A percentile compares a stretch with the other conserved stretches of the same genome.
Evolutionary conservation across 2,329 filamentous ascomycete species (phyloP).

Genomic region (Colletotrichum sp.): DNA sequence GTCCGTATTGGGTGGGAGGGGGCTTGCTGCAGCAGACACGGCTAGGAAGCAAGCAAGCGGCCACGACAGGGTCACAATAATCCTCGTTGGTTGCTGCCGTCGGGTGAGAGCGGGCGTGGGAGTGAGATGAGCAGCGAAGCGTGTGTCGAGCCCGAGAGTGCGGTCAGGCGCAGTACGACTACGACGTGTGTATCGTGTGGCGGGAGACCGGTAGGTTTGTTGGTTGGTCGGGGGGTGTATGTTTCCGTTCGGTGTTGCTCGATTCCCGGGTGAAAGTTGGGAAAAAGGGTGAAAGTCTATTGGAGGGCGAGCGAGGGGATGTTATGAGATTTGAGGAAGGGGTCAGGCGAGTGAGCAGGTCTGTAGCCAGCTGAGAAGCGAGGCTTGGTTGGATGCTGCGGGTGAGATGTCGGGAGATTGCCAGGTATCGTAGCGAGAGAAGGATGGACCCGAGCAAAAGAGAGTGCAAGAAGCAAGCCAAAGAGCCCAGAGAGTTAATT

Average conservation of each 20-base stretch:
- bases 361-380: neutral
- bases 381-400: neutral
- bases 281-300: constrained; percentile 19
- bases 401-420: neutral
- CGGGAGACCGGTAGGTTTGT: neutral
- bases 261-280: neutral
- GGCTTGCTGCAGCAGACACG: constrained; percentile 16
- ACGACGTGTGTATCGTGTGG: neutral
- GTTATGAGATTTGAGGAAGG: neutral
- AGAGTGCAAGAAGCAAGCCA: constrained; percentile 1
- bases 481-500: constrained; percentile 8
- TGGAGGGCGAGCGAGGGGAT: constrained; percentile 13
- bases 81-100: neutral
- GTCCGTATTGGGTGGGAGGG: constrained; percentile 9
- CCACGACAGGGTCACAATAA: neutral
- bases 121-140: neutral
- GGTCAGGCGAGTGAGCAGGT: neutral
- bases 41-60: constrained; percentile 7
- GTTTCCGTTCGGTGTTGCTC: neutral
- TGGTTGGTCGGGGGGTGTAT: neutral
- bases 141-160: neutral
- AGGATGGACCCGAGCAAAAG: neutral
- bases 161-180: constrained; percentile 3
- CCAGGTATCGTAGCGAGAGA: neutral
- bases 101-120: neutral